Evolutionary conservation across 805 yeast species (phyloP).

Genomic region (Sungouiella blattae): DNA sequence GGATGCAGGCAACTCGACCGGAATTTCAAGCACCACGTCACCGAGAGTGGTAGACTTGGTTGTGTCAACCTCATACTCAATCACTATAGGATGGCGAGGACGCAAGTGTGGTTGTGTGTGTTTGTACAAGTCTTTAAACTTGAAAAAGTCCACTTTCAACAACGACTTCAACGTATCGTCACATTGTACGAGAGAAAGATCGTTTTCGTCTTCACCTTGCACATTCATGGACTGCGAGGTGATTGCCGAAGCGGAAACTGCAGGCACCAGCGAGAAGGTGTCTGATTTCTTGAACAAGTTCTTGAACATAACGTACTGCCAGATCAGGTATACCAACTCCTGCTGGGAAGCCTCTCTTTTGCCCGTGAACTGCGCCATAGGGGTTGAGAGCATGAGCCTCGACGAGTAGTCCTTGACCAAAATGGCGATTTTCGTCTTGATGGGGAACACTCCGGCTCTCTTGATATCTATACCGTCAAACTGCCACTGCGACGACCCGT

Average conservation of each 20-base stretch:
- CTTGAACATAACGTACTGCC: constrained; percentile 76
- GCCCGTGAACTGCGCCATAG: constrained; percentile 68
- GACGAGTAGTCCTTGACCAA: constrained; percentile 71
- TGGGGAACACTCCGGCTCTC: constrained; percentile 58
- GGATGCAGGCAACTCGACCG: constrained; percentile 39
- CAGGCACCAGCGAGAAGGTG: constrained; percentile 32
- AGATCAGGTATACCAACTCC: constrained; percentile 71
- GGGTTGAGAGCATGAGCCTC: constrained; percentile 59
- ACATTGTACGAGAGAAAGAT: constrained; percentile 31
- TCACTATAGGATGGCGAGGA: constrained; percentile 76
- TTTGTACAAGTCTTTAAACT: constrained; percentile 71
- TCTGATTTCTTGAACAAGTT: constrained; percentile 42
- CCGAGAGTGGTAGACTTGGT: constrained; percentile 77
- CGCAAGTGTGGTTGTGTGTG: constrained; percentile 63
- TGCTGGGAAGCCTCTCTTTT: constrained; percentile 78
- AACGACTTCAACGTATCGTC: constrained; percentile 47
- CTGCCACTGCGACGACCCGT: constrained; percentile 17
- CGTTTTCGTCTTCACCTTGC: constrained; percentile 26
- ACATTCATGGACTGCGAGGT: constrained; percentile 14
- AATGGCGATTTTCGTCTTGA: constrained; percentile 69
- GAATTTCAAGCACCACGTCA: constrained; percentile 72
- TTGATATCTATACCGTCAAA: constrained; percentile 91
- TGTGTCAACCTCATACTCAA: constrained; percentile 75
- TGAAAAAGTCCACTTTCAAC: constrained; percentile 50
- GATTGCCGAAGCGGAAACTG: constrained; percentile 29